These are phyloP conservation scores for Phytophthora fragariae DNA, from an alignment of 352 stramenopile species.

Conservation along the genomic window DNA sequence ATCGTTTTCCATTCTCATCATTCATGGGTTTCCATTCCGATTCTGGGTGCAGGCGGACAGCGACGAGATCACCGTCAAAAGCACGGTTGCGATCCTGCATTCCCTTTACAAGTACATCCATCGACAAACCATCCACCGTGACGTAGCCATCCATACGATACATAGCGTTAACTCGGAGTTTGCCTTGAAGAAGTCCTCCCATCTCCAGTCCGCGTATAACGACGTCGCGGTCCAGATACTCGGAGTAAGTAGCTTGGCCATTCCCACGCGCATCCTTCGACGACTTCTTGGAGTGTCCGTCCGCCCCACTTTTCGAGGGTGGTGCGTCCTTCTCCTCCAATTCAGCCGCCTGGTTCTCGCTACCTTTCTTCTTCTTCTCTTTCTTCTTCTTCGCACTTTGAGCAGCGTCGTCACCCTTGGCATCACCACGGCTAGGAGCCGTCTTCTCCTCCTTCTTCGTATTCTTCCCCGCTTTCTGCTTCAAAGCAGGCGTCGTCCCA, in stretches of 20 bases:
- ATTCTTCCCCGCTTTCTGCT: slow-evolving; percentile 13
- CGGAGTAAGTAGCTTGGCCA: slow-evolving; percentile 34
- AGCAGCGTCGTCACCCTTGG: not conserved
- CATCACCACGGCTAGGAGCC: not conserved
- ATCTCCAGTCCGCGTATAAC: slow-evolving; percentile 46
- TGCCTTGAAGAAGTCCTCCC: slow-evolving; percentile 60
- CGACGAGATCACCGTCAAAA: slow-evolving; percentile 85
- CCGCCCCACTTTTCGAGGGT: not conserved
- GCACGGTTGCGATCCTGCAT: slow-evolving; percentile 78
- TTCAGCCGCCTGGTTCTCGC: not conserved
- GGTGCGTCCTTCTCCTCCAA: slow-evolving; percentile 20
- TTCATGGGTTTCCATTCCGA: slow-evolving; percentile 65
- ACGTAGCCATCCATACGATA: slow-evolving; percentile 84
- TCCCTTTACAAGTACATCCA: slow-evolving; percentile 81
- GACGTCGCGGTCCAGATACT: slow-evolving; percentile 48
- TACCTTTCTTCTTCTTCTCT: slow-evolving; percentile 16
- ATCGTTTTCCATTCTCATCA: slow-evolving; percentile 22
- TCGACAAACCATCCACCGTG: slow-evolving; percentile 72
- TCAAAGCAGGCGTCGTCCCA: not conserved
- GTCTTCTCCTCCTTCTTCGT: slow-evolving; percentile 5
- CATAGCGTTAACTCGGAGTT: slow-evolving; percentile 77
- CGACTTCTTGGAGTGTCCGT: slow-evolving; percentile 12
- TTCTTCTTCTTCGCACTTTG: slow-evolving; percentile 14
- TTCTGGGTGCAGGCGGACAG: slow-evolving; percentile 60
- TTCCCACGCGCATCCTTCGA: slow-evolving; percentile 20